Evolutionary conservation across 805 yeast genomes (phyloP).

Genomic region (Candida suzukii): DNA sequence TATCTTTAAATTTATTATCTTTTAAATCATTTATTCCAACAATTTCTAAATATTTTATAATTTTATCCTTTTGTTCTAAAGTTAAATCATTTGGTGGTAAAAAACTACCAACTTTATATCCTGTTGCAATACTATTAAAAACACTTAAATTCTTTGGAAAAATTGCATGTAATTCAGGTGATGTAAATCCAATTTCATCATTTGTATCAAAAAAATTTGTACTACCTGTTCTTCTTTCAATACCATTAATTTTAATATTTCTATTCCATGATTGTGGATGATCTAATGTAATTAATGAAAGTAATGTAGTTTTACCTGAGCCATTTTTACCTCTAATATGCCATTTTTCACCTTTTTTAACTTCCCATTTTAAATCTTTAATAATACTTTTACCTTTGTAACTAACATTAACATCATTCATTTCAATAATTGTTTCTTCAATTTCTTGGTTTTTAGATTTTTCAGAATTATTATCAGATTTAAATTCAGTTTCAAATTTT

Average conservation of each 20-base stretch:
- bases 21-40: slow-evolving; percentile 35
- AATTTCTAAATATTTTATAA: slow-evolving; percentile 39
- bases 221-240: slow-evolving; percentile 64
- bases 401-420: slow-evolving; percentile 55
- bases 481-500: slow-evolving; percentile 7
- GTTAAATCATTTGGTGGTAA: slow-evolving; percentile 38
- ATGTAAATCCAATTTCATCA: slow-evolving; percentile 71
- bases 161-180: slow-evolving; percentile 91
- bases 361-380: slow-evolving; percentile 55
- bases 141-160: slow-evolving; percentile 56
- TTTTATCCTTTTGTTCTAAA: slow-evolving; percentile 26
- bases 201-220: slow-evolving; percentile 76
- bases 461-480: slow-evolving; percentile 1
- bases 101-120: slow-evolving; percentile 63
- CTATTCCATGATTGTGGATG: slow-evolving; percentile 96
- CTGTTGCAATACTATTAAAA: slow-evolving; percentile 59
- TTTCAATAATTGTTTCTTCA: slow-evolving; percentile 32
- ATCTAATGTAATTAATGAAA: slow-evolving; percentile 83
- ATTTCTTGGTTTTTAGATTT: not conserved
- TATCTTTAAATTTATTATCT: slow-evolving; percentile 40
- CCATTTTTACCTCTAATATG: slow-evolving; percentile 88
- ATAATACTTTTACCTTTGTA: slow-evolving; percentile 61
- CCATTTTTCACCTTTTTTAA: slow-evolving; percentile 73
- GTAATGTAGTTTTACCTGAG: slow-evolving; percentile 83
- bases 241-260: slow-evolving; percentile 55